Base-by-base conservation (phyloP, 116 monocot species). In the Thalassia testudinum region DNA sequence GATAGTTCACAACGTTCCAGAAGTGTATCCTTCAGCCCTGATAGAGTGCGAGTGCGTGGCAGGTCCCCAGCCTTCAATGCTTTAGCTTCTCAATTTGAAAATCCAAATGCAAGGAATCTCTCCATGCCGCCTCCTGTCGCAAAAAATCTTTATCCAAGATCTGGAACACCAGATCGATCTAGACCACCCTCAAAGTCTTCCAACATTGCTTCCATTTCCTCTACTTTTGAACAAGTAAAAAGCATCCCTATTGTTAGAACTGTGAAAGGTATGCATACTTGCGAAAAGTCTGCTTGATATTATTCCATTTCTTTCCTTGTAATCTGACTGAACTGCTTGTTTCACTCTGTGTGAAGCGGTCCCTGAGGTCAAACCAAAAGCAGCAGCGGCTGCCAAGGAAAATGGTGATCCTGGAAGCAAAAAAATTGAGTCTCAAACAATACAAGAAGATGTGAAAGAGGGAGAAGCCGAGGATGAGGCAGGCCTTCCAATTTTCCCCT, bases 41-140 rank as follows among this genome's bases (percentile, higher is more conserved):
- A 86, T 8, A 66, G 74, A 57, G 79, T 62, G 40, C 73, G 82
- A 42, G 70, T 78, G 3, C 73, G 92, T 37, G 86, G 92, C 50
- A 78, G 92, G 57, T 93, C 93, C 24, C 93, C 86, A 15, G 86
- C 86, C 40, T 86, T 86, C 54, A 87, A 69, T 72, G 84, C 83
- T 29, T 51, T 87, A 22, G 93, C 93, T 50, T 79, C 93, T 45
- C 71, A 49, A 24, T 93, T 93, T 68, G 93, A 93, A 62, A 93
- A 83, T 42, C 63, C 76, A 25, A 80, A 72, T 66, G 25, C 75
- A 10, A 75, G 93, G 40, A 93, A 80, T 60, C 78, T 81, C 21
- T 86, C 81, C 24, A 86, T 77, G 5, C 85, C 85, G 26, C 92
- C 92, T 37, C 92, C 92, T 49, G 70, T 74, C 22, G 76, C 62